Evolutionary conservation across 345 rosid genomes (phyloP).

Genomic region (Eucalyptus regnans): DNA sequence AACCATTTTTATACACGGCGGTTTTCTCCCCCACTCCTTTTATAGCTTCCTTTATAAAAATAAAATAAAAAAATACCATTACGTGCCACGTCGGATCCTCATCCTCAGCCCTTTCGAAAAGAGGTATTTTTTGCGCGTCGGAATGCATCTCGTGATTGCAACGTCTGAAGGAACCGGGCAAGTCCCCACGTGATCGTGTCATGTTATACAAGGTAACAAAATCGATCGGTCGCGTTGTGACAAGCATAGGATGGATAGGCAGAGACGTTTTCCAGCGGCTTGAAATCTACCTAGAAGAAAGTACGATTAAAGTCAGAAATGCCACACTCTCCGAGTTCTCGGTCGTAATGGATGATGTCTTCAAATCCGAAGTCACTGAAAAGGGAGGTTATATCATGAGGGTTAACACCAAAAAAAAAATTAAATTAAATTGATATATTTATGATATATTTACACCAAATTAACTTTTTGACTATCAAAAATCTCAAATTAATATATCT

Average conservation of each 20-base stretch:
- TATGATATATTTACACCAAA: too few species aligned
- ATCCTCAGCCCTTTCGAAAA: not conserved
- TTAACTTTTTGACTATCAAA: too few species aligned
- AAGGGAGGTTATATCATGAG: too few species aligned
- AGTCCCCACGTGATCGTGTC: not conserved
- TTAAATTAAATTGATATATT: too few species aligned
- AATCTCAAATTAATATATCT: not conserved
- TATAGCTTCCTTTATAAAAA: fast-evolving
- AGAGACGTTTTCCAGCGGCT: not conserved
- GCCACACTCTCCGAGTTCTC: not conserved
- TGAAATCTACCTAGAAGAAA: not conserved
- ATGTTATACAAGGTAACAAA: not conserved
- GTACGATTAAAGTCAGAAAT: not conserved
- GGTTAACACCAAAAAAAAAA: fast-evolving
- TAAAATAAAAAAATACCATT: not conserved
- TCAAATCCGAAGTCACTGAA: not conserved
- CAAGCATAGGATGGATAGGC: not conserved
- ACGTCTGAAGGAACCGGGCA: not conserved
- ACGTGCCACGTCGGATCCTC: not conserved
- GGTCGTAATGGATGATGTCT: not conserved
- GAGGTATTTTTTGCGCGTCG: not conserved
- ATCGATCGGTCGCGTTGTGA: not conserved
- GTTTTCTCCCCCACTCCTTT: not conserved
- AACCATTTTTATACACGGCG: not conserved
- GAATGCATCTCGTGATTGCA: not conserved